These are phyloP conservation scores for Cylindrotheca closterium DNA, from an alignment of 108 stramenopile genomes.

Conservation along the genomic window DNA sequence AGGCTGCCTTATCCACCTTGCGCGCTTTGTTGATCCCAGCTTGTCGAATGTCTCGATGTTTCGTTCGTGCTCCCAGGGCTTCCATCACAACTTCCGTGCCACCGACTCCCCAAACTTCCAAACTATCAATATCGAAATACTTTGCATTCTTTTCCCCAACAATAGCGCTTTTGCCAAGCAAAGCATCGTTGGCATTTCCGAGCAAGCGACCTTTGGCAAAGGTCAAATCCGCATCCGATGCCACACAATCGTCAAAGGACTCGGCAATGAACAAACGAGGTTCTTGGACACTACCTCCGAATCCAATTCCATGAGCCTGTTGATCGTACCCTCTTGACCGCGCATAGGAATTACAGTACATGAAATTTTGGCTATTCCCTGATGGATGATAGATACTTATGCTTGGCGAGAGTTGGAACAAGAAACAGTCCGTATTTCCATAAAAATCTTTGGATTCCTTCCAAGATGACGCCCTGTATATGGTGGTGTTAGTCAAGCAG, in stretches of 20 bases:
- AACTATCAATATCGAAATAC: conserved; percentile 60
- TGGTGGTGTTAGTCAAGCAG: neutral
- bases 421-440: conserved; percentile 77
- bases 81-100: conserved; percentile 62
- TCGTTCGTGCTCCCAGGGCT: conserved; percentile 51
- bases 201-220: conserved; percentile 73
- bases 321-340: conserved; percentile 77
- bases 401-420: conserved; percentile 49
- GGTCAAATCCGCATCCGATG: conserved; percentile 57
- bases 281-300: conserved; percentile 67
- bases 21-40: conserved; percentile 61
- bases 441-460: conserved; percentile 79
- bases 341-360: conserved; percentile 75
- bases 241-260: conserved; percentile 65
- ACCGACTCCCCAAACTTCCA: conserved; percentile 85
- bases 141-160: conserved; percentile 13
- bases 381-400: conserved; percentile 68
- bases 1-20: conserved; percentile 80
- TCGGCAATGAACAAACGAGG: conserved; percentile 79
- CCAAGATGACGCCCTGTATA: conserved; percentile 52
- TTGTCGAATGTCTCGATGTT: conserved; percentile 48
- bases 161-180: too few species aligned
- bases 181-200: neutral
- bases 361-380: conserved; percentile 58
- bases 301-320: conserved; percentile 84